A percentile compares a stretch with the other conserved stretches of the same genome.
Conservation (phyloP, 305 asterid species). For the Andrographis paniculata region DNA sequence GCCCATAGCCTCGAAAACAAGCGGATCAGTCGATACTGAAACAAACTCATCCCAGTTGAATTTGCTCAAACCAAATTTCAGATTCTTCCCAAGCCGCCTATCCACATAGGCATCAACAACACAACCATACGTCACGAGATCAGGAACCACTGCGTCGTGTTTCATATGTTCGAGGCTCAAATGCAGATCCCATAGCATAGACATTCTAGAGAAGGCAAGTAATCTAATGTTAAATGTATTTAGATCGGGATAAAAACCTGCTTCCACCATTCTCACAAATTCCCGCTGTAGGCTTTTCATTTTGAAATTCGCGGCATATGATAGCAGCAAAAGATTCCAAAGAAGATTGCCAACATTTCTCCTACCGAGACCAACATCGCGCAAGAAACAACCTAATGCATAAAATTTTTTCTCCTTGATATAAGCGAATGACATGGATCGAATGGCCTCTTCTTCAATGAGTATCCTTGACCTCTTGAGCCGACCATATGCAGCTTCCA, state of each 20-base stretch:
- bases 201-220: conserved; percentile 86
- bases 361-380: conserved; percentile 81
- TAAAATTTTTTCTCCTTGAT: conserved; percentile 59
- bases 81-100: conserved; percentile 61
- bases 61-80: conserved; percentile 51
- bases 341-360: conserved; percentile 84
- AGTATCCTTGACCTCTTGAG: conserved; percentile 77
- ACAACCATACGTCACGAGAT: conserved; percentile 86
- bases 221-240: conserved; percentile 68
- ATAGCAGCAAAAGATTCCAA: conserved; percentile 77
- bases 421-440: conserved; percentile 62
- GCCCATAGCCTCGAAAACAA: conserved; percentile 75
- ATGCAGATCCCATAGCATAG: conserved; percentile 83
- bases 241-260: conserved; percentile 69
- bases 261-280: conserved; percentile 77
- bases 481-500: conserved; percentile 66
- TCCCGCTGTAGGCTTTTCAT: conserved; percentile 93
- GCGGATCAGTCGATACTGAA: conserved; percentile 46
- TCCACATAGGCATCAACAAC: conserved; percentile 76
- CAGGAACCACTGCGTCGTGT: conserved; percentile 61
- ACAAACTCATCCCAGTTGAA: conserved; percentile 33
- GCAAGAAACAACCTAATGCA: conserved; percentile 54
- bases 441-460: conserved; percentile 80
- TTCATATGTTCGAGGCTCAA: conserved; percentile 89
- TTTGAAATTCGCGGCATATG: conserved; percentile 82